A percentile compares a stretch with the other conserved stretches of the same genome.
These are phyloP conservation scores for Eleusine indica DNA, from an alignment of 176 grass and related monocot species.

Conservation along the genomic window DNA sequence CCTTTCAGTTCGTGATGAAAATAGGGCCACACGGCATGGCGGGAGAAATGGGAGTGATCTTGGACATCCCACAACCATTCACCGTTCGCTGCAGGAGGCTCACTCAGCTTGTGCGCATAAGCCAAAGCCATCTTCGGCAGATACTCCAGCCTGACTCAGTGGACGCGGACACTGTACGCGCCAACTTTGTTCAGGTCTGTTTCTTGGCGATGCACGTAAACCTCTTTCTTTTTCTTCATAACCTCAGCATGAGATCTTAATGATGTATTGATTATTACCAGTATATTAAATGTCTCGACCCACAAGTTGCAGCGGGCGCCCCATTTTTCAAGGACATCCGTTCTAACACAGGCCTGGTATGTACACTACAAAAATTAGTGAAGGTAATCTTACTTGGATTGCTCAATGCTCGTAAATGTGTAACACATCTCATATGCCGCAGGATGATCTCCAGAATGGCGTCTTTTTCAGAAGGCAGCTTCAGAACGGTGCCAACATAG, in stretches of 20 bases:
- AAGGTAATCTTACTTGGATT: not conserved
- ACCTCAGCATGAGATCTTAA: not conserved
- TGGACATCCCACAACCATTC: slow-evolving; percentile 64
- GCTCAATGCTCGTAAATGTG: not conserved
- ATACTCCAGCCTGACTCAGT: slow-evolving; percentile 31
- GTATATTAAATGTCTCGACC: not conserved
- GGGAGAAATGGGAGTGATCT: slow-evolving; percentile 58
- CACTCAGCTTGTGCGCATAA: slow-evolving; percentile 48
- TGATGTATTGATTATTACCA: not conserved
- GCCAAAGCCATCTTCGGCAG: slow-evolving; percentile 43
- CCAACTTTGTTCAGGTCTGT: slow-evolving; percentile 29
- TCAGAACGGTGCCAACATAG: not conserved
- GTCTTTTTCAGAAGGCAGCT: not conserved
- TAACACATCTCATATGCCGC: not conserved
- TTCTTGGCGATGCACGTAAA: not conserved
- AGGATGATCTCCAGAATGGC: not conserved
- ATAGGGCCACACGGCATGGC: slow-evolving; percentile 50
- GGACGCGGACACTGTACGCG: slow-evolving; percentile 31
- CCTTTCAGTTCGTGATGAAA: slow-evolving; percentile 21
- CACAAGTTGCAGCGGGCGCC: not conserved
- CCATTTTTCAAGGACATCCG: slow-evolving; percentile 3
- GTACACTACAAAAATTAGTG: not conserved
- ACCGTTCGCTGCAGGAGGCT: slow-evolving; percentile 50
- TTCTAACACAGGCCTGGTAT: not conserved
- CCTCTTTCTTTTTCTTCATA: not conserved